Evolutionary conservation across 225 moss, liverwort and hornwort genomes (phyloP).

Genomic region (Rhytidiadelphus loreus): DNA sequence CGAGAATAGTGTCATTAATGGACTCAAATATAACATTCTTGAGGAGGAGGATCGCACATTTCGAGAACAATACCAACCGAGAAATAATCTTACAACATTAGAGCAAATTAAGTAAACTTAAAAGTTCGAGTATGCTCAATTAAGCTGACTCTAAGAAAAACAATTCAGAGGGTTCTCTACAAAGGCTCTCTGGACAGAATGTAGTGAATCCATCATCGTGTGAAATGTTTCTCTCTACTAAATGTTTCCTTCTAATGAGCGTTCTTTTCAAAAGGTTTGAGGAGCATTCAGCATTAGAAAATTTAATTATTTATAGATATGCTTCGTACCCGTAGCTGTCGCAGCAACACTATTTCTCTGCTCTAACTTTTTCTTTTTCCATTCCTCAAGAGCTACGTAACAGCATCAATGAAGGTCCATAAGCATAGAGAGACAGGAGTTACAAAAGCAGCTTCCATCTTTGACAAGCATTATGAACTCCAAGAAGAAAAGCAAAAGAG

Average conservation of each 20-base stretch:
- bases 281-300: neutral
- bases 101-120: neutral
- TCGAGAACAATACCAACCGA: neutral
- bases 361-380: slow-evolving; percentile 63
- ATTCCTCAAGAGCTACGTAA: slow-evolving; percentile 48
- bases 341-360: slow-evolving; percentile 15
- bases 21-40: neutral
- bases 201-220: too few species aligned
- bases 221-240: too few species aligned
- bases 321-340: neutral
- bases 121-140: too few species aligned
- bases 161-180: too few species aligned
- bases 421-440: neutral
- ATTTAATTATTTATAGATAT: neutral
- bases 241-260: too few species aligned
- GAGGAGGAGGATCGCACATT: neutral
- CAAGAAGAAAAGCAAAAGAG: neutral
- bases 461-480: neutral
- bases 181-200: too few species aligned
- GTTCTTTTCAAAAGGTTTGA: too few species aligned
- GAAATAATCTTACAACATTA: neutral
- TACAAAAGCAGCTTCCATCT: neutral
- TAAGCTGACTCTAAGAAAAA: too few species aligned
- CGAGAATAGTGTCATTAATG: neutral
- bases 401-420: neutral